Conservation (phyloP, 2,329 filamentous ascomycete species). For the Pezicula carpinea region DNA sequence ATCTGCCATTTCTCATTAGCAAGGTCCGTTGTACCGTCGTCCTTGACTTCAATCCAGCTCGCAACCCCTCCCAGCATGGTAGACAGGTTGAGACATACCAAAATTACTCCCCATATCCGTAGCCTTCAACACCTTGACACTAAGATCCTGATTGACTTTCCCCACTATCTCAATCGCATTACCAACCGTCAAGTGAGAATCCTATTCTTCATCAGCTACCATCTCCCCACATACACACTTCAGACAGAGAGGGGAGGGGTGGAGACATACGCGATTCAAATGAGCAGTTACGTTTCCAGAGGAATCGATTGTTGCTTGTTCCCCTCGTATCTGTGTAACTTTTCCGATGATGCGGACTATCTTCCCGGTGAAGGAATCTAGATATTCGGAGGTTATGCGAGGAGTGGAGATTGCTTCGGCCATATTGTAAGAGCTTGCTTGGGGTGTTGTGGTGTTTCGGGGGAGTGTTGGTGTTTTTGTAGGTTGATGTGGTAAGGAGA, state of each 20-base stretch:
- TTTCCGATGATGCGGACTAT: constrained; percentile 84
- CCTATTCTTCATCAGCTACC: constrained; percentile 39
- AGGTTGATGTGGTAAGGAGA: too few species aligned
- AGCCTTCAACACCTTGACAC: constrained; percentile 64
- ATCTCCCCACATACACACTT: constrained; percentile 4
- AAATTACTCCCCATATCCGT: constrained; percentile 65
- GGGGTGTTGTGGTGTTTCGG: too few species aligned
- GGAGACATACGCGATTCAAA: constrained; percentile 62
- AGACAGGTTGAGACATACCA: constrained; percentile 50
- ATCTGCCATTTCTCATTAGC: constrained; percentile 47
- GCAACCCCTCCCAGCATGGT: too few species aligned
- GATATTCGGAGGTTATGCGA: constrained; percentile 75
- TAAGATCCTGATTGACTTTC: constrained; percentile 71
- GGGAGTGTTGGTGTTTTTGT: too few species aligned
- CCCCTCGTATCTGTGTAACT: constrained; percentile 76
- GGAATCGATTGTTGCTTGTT: constrained; percentile 75
- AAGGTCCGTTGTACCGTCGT: background rate
- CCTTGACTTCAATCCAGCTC: too few species aligned
- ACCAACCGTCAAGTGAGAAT: constrained; percentile 63
- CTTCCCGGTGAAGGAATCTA: constrained; percentile 68
- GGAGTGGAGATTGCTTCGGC: constrained; percentile 66
- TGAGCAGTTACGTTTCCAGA: constrained; percentile 71
- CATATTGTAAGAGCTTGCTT: constrained; percentile 43
- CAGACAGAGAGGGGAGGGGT: background rate
- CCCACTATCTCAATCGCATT: constrained; percentile 75